Evolutionary conservation across 768 basidiomycete species (phyloP).

Genomic region (Psilocybe cubensis): DNA sequence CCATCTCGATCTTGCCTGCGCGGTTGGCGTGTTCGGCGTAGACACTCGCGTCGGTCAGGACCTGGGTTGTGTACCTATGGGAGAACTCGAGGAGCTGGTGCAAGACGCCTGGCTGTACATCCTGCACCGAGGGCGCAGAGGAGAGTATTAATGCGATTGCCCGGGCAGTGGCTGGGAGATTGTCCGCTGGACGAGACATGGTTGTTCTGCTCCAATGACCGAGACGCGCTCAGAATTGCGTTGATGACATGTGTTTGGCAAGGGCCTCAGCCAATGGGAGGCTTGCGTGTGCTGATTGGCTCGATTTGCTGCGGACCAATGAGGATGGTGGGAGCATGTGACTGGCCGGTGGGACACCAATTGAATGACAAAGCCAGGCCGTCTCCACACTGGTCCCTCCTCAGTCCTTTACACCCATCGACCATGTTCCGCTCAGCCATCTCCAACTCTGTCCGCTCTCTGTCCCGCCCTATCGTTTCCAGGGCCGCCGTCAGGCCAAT

Average conservation of each 20-base stretch:
- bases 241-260: conserved; percentile 11
- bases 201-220: neutral
- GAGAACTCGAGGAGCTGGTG: conserved; percentile 89
- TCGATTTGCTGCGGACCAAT: conserved; percentile 10
- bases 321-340: conserved; percentile 15
- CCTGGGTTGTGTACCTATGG: conserved; percentile 82
- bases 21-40: conserved; percentile 88
- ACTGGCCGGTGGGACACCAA: conserved; percentile 15
- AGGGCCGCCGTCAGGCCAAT: conserved; percentile 50
- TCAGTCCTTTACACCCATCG: conserved; percentile 32
- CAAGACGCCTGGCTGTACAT: conserved; percentile 84
- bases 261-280: conserved; percentile 6
- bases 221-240: neutral
- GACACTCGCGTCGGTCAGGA: conserved; percentile 82
- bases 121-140: conserved; percentile 82
- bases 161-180: conserved; percentile 83
- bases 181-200: conserved; percentile 60
- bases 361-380: conserved; percentile 6
- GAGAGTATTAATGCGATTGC: conserved; percentile 84
- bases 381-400: neutral
- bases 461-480: conserved; percentile 45
- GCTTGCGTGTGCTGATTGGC: conserved; percentile 15
- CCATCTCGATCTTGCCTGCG: conserved; percentile 79
- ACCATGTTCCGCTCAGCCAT: conserved; percentile 75
- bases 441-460: conserved; percentile 50